Percentiles rank a stretch among this genome's conserved stretches.
Evolutionary conservation across 2,329 filamentous ascomycete species (phyloP).

Genomic region (Exophiala viscosa): DNA sequence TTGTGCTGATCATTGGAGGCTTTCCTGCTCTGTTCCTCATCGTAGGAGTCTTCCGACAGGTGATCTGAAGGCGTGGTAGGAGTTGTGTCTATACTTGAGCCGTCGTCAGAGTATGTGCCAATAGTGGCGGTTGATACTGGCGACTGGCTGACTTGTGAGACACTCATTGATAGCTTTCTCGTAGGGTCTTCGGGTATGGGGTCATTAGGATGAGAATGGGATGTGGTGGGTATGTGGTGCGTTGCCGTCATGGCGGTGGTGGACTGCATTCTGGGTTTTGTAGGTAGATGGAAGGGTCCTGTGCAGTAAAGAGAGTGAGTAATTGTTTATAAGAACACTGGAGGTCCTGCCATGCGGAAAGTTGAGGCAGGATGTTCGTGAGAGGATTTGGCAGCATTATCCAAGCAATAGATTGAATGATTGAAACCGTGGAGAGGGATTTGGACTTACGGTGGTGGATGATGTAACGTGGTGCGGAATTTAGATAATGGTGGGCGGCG

Average conservation of each 20-base stretch:
- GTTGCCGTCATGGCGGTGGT: conserved; percentile 5
- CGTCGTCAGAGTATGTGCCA: conserved; percentile 31
- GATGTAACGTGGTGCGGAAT: conserved; percentile 25
- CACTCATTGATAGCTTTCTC: conserved; percentile 36
- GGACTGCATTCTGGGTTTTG: conserved; percentile 7
- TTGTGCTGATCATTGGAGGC: conserved; percentile 28
- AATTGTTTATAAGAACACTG: not conserved
- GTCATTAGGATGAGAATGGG: conserved; percentile 46
- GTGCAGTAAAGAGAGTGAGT: not conserved
- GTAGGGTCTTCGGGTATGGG: conserved; percentile 48
- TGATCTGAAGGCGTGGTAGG: conserved; percentile 43
- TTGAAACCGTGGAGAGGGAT: conserved; percentile 2
- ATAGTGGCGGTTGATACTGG: conserved; percentile 34
- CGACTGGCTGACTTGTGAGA: conserved; percentile 32
- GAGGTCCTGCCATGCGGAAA: not conserved
- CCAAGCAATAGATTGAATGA: conserved; percentile 2
- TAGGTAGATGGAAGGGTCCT: not conserved
- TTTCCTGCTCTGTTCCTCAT: conserved; percentile 18
- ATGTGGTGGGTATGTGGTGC: conserved; percentile 28
- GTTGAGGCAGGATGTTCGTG: not conserved
- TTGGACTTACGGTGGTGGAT: conserved; percentile 15
- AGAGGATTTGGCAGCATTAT: conserved; percentile 22
- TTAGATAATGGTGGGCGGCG: not conserved
- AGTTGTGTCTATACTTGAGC: conserved; percentile 36
- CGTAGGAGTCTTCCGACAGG: conserved; percentile 33